These are phyloP conservation scores for Tetradesmus lagerheimii DNA, from an alignment of 139 green algal genomes.

Conservation along the genomic window DNA sequence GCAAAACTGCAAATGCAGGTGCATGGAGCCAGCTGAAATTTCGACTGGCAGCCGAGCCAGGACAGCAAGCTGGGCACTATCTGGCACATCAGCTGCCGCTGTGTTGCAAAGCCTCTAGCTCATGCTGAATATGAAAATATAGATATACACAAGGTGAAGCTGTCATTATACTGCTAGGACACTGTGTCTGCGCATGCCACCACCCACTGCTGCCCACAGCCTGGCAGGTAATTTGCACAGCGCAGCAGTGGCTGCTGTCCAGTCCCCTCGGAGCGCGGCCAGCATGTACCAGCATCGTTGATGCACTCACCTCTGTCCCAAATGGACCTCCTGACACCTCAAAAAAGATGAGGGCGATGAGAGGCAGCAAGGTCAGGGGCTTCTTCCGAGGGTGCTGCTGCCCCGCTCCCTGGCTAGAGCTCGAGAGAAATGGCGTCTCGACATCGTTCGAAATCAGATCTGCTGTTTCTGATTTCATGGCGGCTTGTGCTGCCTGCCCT, in stretches of 20 bases:
- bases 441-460: not conserved
- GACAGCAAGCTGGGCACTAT: not conserved
- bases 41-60: not conserved
- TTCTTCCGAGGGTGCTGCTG: constrained; percentile 8
- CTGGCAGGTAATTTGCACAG: not conserved
- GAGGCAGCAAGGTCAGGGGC: constrained; percentile 85
- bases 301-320: constrained; percentile 84
- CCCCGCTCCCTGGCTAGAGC: not conserved
- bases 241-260: not conserved
- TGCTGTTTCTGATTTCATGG: not conserved
- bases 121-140: no score
- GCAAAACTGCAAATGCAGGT: not conserved
- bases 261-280: not conserved
- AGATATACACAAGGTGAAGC: not conserved
- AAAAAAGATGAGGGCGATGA: constrained; percentile 97
- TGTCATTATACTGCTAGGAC: not conserved
- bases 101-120: no score
- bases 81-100: no score
- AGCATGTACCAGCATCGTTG: not conserved
- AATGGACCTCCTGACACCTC: constrained; percentile 97
- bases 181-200: not conserved
- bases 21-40: not conserved
- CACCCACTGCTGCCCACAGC: not conserved
- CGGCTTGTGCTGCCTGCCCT: not conserved
- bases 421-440: not conserved